phyloP scores from a whole-genome alignment of 345 rosid genomes.

The Luvunga scandens region DNA sequence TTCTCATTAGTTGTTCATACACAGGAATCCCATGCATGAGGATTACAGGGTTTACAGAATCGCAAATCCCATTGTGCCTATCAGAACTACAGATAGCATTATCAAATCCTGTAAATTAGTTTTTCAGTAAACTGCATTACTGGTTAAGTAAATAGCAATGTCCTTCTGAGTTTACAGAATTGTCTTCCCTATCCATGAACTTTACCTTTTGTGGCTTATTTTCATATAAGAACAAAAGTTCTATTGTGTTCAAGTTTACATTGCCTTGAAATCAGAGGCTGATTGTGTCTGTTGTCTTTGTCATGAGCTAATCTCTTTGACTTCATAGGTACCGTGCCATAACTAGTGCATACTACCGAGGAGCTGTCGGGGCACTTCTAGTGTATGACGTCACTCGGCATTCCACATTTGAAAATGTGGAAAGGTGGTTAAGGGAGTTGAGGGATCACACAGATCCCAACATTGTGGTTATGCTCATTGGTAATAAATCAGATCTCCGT shows the following conservation, averaged over 20 bases:
- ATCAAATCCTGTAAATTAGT: no score
- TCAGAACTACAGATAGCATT: no score
- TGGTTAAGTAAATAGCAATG: not conserved
- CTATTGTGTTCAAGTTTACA: not conserved
- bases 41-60: no score
- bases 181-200: not conserved
- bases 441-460: constrained; percentile 94
- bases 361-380: constrained; percentile 90
- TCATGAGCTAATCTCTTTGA: not conserved
- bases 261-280: not conserved
- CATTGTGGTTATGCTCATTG: constrained; percentile 88
- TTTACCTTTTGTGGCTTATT: not conserved
- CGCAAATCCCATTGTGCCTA: no score
- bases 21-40: not conserved
- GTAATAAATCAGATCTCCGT: constrained; percentile 90
- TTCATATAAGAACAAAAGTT: not conserved
- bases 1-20: not conserved
- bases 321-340: constrained; percentile 81
- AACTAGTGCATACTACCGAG: constrained; percentile 91
- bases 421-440: constrained; percentile 89
- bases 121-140: no score
- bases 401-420: constrained; percentile 86
- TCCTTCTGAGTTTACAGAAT: not conserved
- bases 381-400: constrained; percentile 87
- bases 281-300: not conserved